phyloP scores from a whole-genome alignment of 768 basidiomycete genomes.

The Pleurotus tuber-regium region DNA sequence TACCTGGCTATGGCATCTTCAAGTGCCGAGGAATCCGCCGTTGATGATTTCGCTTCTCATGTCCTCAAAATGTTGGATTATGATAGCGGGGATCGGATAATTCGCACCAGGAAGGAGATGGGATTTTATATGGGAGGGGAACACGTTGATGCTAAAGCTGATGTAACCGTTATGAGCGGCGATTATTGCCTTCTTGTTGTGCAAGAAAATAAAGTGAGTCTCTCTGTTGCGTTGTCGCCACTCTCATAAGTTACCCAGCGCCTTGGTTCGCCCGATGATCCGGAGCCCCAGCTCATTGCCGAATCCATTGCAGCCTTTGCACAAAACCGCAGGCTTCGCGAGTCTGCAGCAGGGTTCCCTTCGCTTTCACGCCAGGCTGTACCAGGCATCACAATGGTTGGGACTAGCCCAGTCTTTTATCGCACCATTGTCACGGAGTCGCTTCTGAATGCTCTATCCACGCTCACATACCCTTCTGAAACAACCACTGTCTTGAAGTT shows the following conservation, averaged over 20 bases:
- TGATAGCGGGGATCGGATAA: conserved; percentile 15
- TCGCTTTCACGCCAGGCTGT: conserved; percentile 18
- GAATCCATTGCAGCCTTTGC: conserved; percentile 30
- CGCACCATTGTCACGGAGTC: no score
- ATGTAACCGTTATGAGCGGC: conserved; percentile 22
- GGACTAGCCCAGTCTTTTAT: conserved; percentile 26
- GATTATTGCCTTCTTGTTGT: conserved; percentile 21
- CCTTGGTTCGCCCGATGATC: conserved; percentile 13
- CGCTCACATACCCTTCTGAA: conserved; percentile 14
- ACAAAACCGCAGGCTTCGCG: conserved; percentile 21
- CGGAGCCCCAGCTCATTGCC: conserved; percentile 30
- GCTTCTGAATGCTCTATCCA: conserved; percentile 2
- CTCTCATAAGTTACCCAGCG: not conserved
- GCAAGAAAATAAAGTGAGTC: conserved; percentile 22
- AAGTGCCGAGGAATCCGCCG: conserved; percentile 10
- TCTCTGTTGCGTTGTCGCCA: not conserved
- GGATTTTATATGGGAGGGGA: conserved; percentile 22
- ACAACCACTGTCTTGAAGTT: conserved; percentile 12
- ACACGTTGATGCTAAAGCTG: conserved; percentile 19
- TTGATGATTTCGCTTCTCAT: conserved; percentile 14
- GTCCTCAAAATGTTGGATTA: conserved; percentile 14
- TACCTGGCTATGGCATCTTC: conserved; percentile 1
- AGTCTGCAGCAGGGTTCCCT: conserved; percentile 10
- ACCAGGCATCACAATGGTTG: conserved; percentile 27
- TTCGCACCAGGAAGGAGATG: conserved; percentile 15